Evolutionary conservation across 352 stramenopile species (phyloP).

Genomic region (Blastocystis sp.): DNA sequence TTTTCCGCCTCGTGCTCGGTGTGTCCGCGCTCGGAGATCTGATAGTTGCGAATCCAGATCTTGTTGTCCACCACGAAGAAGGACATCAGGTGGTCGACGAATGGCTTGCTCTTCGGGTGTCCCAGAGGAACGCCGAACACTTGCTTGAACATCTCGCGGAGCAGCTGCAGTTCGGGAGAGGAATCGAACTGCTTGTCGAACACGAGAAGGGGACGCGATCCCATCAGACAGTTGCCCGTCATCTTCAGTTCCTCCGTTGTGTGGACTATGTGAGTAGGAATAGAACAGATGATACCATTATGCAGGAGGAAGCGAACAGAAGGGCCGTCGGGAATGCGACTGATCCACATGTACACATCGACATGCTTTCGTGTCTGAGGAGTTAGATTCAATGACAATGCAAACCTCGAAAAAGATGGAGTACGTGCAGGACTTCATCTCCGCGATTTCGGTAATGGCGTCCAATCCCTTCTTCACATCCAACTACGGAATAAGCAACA

Average conservation of each 20-base stretch:
- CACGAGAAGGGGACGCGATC: conserved; percentile 86
- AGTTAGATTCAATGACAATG: conserved; percentile 72
- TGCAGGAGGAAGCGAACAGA: conserved; percentile 91
- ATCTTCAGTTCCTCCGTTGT: conserved; percentile 99
- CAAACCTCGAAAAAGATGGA: conserved; percentile 40
- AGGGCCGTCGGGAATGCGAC: conserved; percentile 81
- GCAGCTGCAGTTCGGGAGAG: conserved; percentile 77
- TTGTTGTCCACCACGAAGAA: conserved; percentile 83
- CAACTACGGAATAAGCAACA: conserved; percentile 61
- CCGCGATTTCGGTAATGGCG: conserved; percentile 93
- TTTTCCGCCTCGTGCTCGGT: conserved; percentile 47
- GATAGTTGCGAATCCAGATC: conserved; percentile 98
- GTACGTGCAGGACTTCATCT: conserved; percentile 75
- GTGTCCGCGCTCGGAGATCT: conserved; percentile 72
- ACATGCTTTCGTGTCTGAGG: conserved; percentile 79
- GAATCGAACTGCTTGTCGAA: conserved; percentile 85
- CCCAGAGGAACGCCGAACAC: conserved; percentile 87
- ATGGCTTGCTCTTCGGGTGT: conserved; percentile 98
- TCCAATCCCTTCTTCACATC: conserved; percentile 78
- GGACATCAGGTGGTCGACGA: conserved; percentile 94
- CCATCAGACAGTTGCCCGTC: conserved; percentile 92
- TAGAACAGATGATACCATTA: conserved; percentile 69
- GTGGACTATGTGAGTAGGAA: conserved; percentile 70
- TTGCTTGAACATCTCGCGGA: conserved; percentile 88
- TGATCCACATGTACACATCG: conserved; percentile 96